Evolutionary conservation across 192 early-diverging fungal species (phyloP).

Genomic region (Coemansia sp.): DNA sequence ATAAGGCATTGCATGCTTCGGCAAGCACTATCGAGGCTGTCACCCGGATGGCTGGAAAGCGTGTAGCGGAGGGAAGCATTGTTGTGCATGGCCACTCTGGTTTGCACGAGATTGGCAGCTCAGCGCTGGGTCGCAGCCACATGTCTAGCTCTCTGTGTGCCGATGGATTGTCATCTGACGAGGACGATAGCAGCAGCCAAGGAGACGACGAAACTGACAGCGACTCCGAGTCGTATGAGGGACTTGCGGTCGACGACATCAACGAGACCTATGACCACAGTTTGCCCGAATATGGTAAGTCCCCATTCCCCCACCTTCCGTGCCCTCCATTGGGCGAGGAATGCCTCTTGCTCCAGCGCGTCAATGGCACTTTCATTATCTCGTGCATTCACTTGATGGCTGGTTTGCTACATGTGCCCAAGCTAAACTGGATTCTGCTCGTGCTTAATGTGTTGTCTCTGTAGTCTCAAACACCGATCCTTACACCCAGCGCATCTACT

Average conservation of each 20-base stretch:
- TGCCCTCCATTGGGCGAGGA: background rate
- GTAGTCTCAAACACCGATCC: conserved; percentile 42
- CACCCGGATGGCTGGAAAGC: background rate
- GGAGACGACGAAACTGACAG: conserved; percentile 33
- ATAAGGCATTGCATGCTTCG: background rate
- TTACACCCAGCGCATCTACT: conserved; percentile 52
- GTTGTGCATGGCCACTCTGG: conserved; percentile 9
- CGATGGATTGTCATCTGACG: conserved; percentile 13
- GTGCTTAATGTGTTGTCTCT: background rate
- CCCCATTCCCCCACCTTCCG: background rate
- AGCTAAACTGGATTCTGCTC: background rate
- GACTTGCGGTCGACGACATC: conserved; percentile 50
- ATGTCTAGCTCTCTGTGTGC: conserved; percentile 31
- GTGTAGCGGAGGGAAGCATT: conserved; percentile 2
- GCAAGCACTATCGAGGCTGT: background rate
- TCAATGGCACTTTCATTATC: background rate
- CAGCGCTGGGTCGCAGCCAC: conserved; percentile 16
- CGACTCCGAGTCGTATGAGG: conserved; percentile 49
- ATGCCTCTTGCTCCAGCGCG: background rate
- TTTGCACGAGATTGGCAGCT: conserved; percentile 12
- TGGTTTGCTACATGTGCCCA: background rate
- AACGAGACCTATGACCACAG: conserved; percentile 54
- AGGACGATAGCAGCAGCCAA: conserved; percentile 19
- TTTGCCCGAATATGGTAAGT: conserved; percentile 48
- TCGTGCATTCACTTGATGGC: background rate